Percentiles rank a stretch among this genome's conserved stretches.
Evolutionary conservation across 2,329 filamentous ascomycete species (phyloP).

Genomic region (Ophiostoma ulmi): DNA sequence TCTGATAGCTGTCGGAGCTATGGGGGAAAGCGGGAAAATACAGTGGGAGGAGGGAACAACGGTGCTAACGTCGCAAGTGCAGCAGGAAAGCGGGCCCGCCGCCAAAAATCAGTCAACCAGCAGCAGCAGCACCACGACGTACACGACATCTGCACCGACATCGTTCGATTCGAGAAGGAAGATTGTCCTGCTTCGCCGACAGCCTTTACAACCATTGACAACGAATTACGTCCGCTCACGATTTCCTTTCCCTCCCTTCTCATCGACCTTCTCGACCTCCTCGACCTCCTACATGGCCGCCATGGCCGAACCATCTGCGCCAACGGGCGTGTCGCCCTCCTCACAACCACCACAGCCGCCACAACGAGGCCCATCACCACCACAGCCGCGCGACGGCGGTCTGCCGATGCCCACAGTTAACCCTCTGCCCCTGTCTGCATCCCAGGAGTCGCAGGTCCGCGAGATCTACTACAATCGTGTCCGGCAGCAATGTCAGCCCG

Average conservation of each 20-base stretch:
- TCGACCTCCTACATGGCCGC: constrained; percentile 8
- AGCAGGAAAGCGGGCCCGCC: constrained; percentile 10
- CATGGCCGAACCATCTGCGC: constrained; percentile 14
- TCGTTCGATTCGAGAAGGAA: constrained; percentile 8
- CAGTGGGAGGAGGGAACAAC: background rate
- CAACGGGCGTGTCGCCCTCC: constrained; percentile 30
- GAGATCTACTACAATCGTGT: constrained; percentile 78
- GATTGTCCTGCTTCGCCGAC: background rate
- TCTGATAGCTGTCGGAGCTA: constrained; percentile 1
- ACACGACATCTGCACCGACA: constrained; percentile 1
- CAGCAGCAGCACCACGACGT: constrained; percentile 3
- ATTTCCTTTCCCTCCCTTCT: background rate
- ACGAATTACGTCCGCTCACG: background rate
- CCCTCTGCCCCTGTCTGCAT: constrained; percentile 74
- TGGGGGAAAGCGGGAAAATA: constrained; percentile 8
- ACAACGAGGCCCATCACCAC: constrained; percentile 4
- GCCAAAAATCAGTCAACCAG: constrained; percentile 10
- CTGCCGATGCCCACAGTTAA: constrained; percentile 59
- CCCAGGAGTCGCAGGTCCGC: constrained; percentile 75
- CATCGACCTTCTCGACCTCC: background rate
- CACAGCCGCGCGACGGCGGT: background rate
- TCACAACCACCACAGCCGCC: constrained; percentile 22
- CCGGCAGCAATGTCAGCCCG: constrained; percentile 65
- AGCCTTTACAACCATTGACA: background rate
- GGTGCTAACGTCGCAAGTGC: background rate